A percentile compares a stretch with the other conserved stretches of the same genome.
phyloP scores from a whole-genome alignment of 116 monocot species.

The Cymodocea nodosa region DNA sequence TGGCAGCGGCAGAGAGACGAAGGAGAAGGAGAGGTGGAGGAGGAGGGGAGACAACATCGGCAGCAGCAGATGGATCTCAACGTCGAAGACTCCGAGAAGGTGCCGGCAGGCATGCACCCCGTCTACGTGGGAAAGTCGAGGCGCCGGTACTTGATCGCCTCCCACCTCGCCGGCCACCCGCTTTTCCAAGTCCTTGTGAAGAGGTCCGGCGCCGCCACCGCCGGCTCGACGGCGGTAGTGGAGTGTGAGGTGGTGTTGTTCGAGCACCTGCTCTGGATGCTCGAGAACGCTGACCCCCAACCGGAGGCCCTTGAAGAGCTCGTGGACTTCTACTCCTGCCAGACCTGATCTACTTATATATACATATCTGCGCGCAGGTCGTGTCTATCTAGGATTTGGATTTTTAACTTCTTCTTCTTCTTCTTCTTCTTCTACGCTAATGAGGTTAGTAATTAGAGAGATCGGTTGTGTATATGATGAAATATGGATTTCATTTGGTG shows the following conservation, averaged over 20 bases:
- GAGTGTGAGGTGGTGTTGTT: constrained; percentile 91
- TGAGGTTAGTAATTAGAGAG: not conserved
- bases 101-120: constrained; percentile 28
- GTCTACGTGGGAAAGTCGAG: constrained; percentile 86
- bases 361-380: not conserved
- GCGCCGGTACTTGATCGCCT: constrained; percentile 59
- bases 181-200: constrained; percentile 46
- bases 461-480: not conserved
- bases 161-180: constrained; percentile 46
- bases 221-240: constrained; percentile 16
- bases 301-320: constrained; percentile 73
- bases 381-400: too few relatives aligned
- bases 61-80: not conserved
- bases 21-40: too few relatives aligned
- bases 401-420: too few relatives aligned
- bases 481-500: too few relatives aligned
- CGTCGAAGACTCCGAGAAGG: too few relatives aligned
- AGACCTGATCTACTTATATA: constrained; percentile 1
- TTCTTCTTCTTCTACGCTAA: too few relatives aligned
- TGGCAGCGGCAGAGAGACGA: not conserved
- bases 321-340: constrained; percentile 75
- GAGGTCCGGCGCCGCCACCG: constrained; percentile 18
- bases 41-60: too few relatives aligned
- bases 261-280: constrained; percentile 95
- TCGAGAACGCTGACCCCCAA: constrained; percentile 50